Evolutionary conservation across 768 basidiomycete genomes (phyloP), one percentile per base, ranked within the genome.

Genomic region (Vararia minispora): DNA sequence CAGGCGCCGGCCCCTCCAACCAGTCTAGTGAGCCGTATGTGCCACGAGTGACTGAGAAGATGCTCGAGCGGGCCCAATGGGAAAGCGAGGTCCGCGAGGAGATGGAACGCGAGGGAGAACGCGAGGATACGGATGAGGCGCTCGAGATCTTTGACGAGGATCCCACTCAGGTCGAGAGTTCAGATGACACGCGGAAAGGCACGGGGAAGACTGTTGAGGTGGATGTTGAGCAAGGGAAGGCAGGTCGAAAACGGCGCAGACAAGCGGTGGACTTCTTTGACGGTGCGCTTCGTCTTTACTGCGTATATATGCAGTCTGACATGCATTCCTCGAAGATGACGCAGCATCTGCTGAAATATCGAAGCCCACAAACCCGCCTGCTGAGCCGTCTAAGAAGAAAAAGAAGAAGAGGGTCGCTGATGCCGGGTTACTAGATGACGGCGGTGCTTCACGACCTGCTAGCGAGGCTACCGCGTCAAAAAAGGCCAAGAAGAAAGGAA

Each of bases 11-110:
- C 28, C 44, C 28, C 40, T 48, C 28, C 40, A 45, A 26, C 14
- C 40, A 42, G 41, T 46, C 22, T 48, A 44, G 17, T 44, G n/a
- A n/a, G n/a, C n/a, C n/a, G n/a, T n/a, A n/a, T n/a, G n/a, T n/a
- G 41, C 44, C 41, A 38, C 26, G 35, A 34, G 54, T 79, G 11
- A 87, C 84, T 3, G 64, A 61, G 47, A 87, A 86, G 58, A 87
- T 85, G 79, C 49, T 63, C n/a, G 76, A 72, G 40, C 70, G 82
- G 2, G 74, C 69, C 34, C 63, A 74, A 43, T 80, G 83, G 48
- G 69, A 81, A 50, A 63, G 65, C 47, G 60, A 72, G 36, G 47
- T 82, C 26, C 63, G n/a, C n/a, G n/a, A 64, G 29, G 71, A 71
- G 40, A 35, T 54, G 13, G 59, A 43, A 5, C 52, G 57, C 25